A percentile compares a stretch with the other conserved stretches of the same genome.
Conservation (phyloP, 2,329 filamentous ascomycete genomes). For the Pseudogymnoascus sp. region DNA sequence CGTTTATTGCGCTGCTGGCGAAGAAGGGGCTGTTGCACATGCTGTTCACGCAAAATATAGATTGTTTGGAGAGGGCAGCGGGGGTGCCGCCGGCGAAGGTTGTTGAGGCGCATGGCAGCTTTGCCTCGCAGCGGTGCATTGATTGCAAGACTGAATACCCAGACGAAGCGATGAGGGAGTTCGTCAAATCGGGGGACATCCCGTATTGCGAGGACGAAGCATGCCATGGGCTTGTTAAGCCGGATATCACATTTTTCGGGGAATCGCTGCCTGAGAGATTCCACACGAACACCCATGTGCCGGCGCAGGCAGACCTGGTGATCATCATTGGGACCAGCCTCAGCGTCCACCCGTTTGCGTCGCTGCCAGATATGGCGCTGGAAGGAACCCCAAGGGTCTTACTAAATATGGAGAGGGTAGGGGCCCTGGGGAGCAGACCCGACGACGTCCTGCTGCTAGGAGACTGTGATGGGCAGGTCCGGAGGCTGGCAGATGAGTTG, state of each 20-base stretch:
- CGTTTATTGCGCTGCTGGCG: conserved; percentile 75
- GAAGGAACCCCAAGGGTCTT: conserved; percentile 65
- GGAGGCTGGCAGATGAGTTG: conserved; percentile 66
- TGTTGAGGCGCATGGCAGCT: conserved; percentile 91
- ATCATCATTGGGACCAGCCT: conserved; percentile 87
- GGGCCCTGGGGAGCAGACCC: conserved; percentile 62
- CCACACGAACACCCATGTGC: conserved; percentile 47
- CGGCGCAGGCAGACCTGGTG: conserved; percentile 60
- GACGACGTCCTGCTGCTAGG: conserved; percentile 83
- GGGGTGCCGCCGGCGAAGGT: conserved; percentile 76
- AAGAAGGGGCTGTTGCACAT: conserved; percentile 71
- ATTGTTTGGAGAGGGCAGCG: conserved; percentile 82
- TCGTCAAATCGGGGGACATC: conserved; percentile 58
- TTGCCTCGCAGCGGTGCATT: conserved; percentile 84
- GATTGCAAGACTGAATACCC: conserved; percentile 71
- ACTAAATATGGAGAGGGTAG: conserved; percentile 80
- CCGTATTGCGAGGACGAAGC: conserved; percentile 53
- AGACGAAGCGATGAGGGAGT: conserved; percentile 62
- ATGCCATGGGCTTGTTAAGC: conserved; percentile 70
- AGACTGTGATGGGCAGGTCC: conserved; percentile 74
- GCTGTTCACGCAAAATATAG: conserved; percentile 96
- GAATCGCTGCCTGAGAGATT: conserved; percentile 61
- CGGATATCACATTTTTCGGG: conserved; percentile 79
- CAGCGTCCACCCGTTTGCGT: conserved; percentile 81
- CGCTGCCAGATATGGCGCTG: conserved; percentile 57